A percentile compares a stretch with the other conserved stretches of the same genome.
phyloP scores from a whole-genome alignment of 1,139 yeast genomes.

The Pichia sp. region DNA sequence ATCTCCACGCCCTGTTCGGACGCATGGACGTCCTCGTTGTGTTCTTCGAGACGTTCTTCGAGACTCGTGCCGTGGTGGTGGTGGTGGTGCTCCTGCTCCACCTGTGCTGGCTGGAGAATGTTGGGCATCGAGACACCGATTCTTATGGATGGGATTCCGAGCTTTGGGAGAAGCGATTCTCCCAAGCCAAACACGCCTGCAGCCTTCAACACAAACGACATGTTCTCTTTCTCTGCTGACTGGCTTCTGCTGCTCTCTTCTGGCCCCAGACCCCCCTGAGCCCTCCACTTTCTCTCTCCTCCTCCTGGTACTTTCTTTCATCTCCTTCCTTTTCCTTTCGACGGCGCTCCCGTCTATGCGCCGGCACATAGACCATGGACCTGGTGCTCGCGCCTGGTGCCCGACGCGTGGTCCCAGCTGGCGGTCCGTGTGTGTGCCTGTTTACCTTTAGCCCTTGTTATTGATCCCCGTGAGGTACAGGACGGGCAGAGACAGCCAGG shows the following conservation, averaged over 20 bases:
- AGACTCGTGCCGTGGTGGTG: conserved; percentile 1
- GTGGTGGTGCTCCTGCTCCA: not conserved
- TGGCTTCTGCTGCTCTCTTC: conserved; percentile 1
- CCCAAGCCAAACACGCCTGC: conserved; percentile 15
- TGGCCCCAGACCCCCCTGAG: not conserved
- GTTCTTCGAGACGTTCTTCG: conserved; percentile 20
- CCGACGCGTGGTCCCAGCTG: not conserved
- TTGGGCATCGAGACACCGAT: conserved; percentile 21
- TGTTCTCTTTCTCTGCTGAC: not conserved
- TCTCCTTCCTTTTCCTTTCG: not conserved
- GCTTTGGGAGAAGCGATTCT: conserved; percentile 19
- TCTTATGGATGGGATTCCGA: conserved; percentile 20
- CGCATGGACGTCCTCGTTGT: conserved; percentile 13
- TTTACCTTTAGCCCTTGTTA: not conserved
- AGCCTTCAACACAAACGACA: conserved; percentile 17
- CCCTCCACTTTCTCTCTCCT: not conserved
- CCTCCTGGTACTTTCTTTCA: not conserved
- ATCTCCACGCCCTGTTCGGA: conserved; percentile 7
- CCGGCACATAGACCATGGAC: not conserved
- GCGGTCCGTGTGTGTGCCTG: not conserved
- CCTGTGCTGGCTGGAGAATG: conserved; percentile 16
- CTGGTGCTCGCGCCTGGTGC: conserved; percentile 1
- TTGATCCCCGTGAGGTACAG: not conserved
- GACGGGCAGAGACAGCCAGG: not conserved
- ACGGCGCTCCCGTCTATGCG: not conserved